phyloP scores from a whole-genome alignment of 202 grass and related monocot genomes.

The Cymbopogon flexuosus region DNA sequence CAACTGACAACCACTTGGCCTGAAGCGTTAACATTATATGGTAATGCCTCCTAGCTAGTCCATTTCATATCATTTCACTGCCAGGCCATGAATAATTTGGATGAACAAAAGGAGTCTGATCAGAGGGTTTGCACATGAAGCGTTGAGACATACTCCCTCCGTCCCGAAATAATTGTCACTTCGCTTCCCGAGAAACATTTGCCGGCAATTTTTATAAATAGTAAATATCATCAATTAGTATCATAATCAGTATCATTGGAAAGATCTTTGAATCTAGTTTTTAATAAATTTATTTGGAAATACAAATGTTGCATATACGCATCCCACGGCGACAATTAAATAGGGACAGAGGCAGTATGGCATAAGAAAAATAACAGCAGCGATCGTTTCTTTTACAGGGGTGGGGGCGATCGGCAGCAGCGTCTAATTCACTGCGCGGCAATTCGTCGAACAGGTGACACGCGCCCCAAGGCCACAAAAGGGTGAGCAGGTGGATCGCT shows the following conservation, averaged over 20 bases:
- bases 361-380: neutral
- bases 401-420: neutral
- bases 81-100: neutral
- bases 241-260: too few relatives aligned
- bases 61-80: neutral
- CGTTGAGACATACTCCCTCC: neutral
- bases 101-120: neutral
- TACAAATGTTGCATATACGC: too few relatives aligned
- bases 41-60: neutral
- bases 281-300: too few relatives aligned
- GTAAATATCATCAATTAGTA: too few relatives aligned
- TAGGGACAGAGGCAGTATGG: too few relatives aligned
- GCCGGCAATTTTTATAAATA: too few relatives aligned
- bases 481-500: neutral
- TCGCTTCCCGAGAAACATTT: too few relatives aligned
- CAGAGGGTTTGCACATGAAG: neutral
- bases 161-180: too few relatives aligned
- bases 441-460: constrained; percentile 28
- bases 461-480: neutral
- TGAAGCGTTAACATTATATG: neutral
- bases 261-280: too few relatives aligned
- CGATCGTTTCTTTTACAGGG: neutral
- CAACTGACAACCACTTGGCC: neutral
- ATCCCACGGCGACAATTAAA: too few relatives aligned
- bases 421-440: neutral